Percentiles rank a stretch among this genome's conserved stretches.
These are phyloP conservation scores for Helenozyma rhizophorensis DNA, from an alignment of 805 yeast genomes.

Conservation along the genomic window DNA sequence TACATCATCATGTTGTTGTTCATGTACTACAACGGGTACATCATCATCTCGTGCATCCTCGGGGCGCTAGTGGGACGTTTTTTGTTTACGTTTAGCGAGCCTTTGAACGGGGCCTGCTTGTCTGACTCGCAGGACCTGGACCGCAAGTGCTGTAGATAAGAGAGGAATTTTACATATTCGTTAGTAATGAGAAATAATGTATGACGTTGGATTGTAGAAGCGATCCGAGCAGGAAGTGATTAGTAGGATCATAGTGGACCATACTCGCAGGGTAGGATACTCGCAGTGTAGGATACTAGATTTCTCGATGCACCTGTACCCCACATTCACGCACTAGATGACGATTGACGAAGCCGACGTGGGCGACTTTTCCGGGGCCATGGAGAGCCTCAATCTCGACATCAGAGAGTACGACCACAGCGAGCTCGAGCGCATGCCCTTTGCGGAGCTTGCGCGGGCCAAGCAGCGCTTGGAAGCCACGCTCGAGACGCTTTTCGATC, in stretches of 20 bases:
- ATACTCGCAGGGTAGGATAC: too few relatives aligned
- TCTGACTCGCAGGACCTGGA: slow-evolving; percentile 14
- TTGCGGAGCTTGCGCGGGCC: slow-evolving; percentile 13
- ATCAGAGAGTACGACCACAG: slow-evolving; percentile 1
- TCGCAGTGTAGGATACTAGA: too few relatives aligned
- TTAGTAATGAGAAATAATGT: too few relatives aligned
- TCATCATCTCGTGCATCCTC: slow-evolving; percentile 56
- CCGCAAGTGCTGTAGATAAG: too few relatives aligned
- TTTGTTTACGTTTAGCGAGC: slow-evolving; percentile 46
- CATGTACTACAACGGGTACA: slow-evolving; percentile 72
- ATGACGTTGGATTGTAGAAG: too few relatives aligned
- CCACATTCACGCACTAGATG: too few relatives aligned
- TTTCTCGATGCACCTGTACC: too few relatives aligned
- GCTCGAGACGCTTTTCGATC: slow-evolving; percentile 39
- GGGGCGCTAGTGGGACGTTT: slow-evolving; percentile 60
- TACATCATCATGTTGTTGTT: slow-evolving; percentile 67
- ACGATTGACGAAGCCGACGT: too few relatives aligned
- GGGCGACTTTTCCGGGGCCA: slow-evolving; percentile 10
- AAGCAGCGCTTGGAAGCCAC: slow-evolving; percentile 24
- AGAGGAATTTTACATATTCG: too few relatives aligned
- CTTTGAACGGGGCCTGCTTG: slow-evolving; percentile 19
- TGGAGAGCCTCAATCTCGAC: slow-evolving; percentile 14
- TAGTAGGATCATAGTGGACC: too few relatives aligned
- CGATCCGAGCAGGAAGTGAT: too few relatives aligned
- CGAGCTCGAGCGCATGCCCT: slow-evolving; percentile 3